Percentiles rank a stretch among this genome's conserved stretches.
phyloP scores from a whole-genome alignment of 192 early-diverging fungal species.

The Physocladia obscura region DNA sequence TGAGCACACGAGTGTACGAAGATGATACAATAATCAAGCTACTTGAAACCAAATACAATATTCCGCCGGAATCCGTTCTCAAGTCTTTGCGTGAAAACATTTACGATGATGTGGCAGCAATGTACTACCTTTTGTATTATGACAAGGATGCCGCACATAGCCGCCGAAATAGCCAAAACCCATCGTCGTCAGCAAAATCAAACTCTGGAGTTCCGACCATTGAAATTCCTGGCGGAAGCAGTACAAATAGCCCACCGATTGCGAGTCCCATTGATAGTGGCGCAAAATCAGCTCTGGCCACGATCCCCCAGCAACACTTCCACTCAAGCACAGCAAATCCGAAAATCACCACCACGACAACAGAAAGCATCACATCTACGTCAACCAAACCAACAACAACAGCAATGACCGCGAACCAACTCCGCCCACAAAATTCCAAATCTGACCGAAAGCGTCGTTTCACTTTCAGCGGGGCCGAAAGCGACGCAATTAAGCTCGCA shows the following conservation, averaged over 20 bases:
- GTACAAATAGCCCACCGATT: conserved; percentile 8
- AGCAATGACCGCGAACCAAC: conserved; percentile 9
- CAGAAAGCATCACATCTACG: neutral
- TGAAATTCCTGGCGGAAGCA: conserved; percentile 7
- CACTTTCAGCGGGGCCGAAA: conserved; percentile 52
- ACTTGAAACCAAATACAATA: conserved; percentile 55
- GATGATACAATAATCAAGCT: conserved; percentile 56
- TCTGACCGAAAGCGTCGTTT: conserved; percentile 31
- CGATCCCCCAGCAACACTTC: conserved; percentile 10
- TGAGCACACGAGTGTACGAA: conserved; percentile 46
- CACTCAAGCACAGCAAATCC: neutral
- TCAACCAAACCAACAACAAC: conserved; percentile 1
- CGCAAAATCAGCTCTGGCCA: conserved; percentile 16
- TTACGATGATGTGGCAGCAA: conserved; percentile 57
- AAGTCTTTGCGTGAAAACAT: conserved; percentile 53
- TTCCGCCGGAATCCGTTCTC: conserved; percentile 50
- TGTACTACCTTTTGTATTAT: conserved; percentile 66
- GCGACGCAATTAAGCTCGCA: conserved; percentile 45
- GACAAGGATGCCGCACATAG: conserved; percentile 49
- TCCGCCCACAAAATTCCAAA: conserved; percentile 17
- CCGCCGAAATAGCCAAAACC: neutral
- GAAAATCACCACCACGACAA: no score
- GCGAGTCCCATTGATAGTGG: conserved; percentile 12
- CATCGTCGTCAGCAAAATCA: no score
- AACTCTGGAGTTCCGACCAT: conserved; percentile 23